Evolutionary conservation across 2,329 filamentous ascomycete species (phyloP), one percentile per base, ranked within the genome.

Genomic region (Albifimbria verrucaria): DNA sequence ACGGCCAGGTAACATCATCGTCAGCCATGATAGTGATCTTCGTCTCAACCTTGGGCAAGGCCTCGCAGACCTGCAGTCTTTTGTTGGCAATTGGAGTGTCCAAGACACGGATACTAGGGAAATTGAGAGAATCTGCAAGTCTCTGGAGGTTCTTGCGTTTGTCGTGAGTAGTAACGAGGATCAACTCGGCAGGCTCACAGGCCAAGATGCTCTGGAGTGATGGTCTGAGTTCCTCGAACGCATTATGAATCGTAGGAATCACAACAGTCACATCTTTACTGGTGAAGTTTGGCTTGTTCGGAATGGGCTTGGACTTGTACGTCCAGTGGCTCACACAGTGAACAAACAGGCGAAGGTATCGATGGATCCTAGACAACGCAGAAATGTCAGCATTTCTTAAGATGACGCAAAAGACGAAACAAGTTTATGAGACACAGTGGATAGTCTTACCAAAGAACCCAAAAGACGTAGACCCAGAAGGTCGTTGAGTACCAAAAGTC

Each of bases 1-100:
- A 78, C 3, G 92, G 92, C 89, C 93, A 96, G 62, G 89, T 92
- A 57, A 97, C 93, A 69, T 97, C 93, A 72, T 97, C 93, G 68
- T 97, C 93, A 23, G 92, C 92, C 77, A 97, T 91, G 63, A 97
- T 83, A 36, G 90, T 96, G 66, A 97, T 92, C 49, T 81, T 76
- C 0, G 93, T 97, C 60, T 77, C 80, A 53, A 97, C 91, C 60
- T 90, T 83, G 20, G 92, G 92, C 47, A 97, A 89, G 3, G 92
- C 93, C 67, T 91, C 84, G 70, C 91, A 95, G 67, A 97, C 92
- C 71, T 97, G 93, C 20, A 93, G 85, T 52, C 93, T 88, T 77
- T 97, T 97, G 77, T 97, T 97, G 61, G 93, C 92, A 67, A 96
- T 92, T 55, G 82, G 79, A 25, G 92, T 89, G 58, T 83, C 87